Percentiles rank a stretch among this genome's conserved stretches.
Evolutionary conservation across 176 grass and related monocot species (phyloP).

Genomic region (Musa acuminata): DNA sequence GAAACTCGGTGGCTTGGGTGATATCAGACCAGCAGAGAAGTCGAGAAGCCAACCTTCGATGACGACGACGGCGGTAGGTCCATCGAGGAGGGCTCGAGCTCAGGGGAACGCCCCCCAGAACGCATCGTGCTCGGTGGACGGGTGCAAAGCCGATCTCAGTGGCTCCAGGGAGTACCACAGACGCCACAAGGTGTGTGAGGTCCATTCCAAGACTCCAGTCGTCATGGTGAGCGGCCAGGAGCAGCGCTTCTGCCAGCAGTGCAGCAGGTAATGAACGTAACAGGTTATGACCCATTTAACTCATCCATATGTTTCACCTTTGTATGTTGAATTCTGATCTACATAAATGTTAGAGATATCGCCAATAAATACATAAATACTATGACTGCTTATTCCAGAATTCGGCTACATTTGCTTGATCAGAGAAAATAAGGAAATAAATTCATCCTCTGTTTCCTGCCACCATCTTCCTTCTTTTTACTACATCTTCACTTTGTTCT

Average conservation of each 20-base stretch:
- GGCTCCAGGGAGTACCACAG: constrained; percentile 85
- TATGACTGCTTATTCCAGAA: too few relatives aligned
- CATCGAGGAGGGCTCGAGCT: constrained; percentile 6
- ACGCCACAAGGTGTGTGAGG: constrained; percentile 97
- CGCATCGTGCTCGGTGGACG: constrained; percentile 68
- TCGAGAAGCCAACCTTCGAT: neutral
- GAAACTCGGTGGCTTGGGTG: constrained; percentile 57
- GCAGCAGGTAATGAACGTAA: constrained; percentile 62
- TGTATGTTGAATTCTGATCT: too few relatives aligned
- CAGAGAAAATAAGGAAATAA: too few relatives aligned
- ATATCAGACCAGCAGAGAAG: neutral
- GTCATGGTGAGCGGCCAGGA: constrained; percentile 72
- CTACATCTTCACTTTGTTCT: too few relatives aligned
- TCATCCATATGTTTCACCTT: too few relatives aligned
- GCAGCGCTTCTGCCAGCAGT: constrained; percentile 98
- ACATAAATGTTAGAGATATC: neutral
- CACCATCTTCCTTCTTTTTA: too few relatives aligned
- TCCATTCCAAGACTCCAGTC: constrained; percentile 76
- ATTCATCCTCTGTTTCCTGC: too few relatives aligned
- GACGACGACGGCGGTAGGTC: neutral
- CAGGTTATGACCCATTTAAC: neutral
- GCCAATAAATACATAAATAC: too few relatives aligned
- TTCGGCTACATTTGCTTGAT: too few relatives aligned
- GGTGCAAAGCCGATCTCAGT: constrained; percentile 73
- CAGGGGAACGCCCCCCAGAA: constrained; percentile 16